Evolutionary conservation across 176 grass and related monocot genomes (phyloP), one percentile per base, ranked within the genome.

Genomic region (Dactylis glomerata): DNA sequence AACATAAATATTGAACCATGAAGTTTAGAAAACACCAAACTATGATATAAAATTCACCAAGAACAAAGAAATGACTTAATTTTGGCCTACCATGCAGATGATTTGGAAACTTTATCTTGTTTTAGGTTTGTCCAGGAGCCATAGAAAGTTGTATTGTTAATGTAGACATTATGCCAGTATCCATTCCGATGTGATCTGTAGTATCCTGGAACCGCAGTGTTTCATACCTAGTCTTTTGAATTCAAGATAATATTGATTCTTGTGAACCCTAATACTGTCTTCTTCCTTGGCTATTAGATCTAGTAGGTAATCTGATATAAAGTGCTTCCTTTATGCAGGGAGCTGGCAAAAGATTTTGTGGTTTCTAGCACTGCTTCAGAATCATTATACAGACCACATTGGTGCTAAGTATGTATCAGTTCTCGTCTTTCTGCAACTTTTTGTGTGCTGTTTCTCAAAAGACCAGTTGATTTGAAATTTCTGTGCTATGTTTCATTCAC

Each of bases 101-200:
- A 19, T 65, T 80, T 50, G 10, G 30, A 61, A 10, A 1, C 65
- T 17, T 31, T 44, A 10, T 46, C 13, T 79, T 62, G 38, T 73
- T 79, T 59, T 80, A 36, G 14, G 12, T 1, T 17, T 89, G 42
- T 0, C 30, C 15, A 69, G 38, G 68, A 71, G 54, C 19, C 15
- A 17, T 49, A 16, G 1, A 85, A 54, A 89, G 55, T 20, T n/a
- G 8, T 66, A n/a, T 70, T 76, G 22, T 67, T 49, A 81, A 38
- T 80, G 15, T 82, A 15, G 23, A 23, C 2, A 67, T 3, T 9
- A 23, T 57, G 83, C 15, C 10, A 16, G n/a, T 62, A 31, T 73
- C 40, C 8, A 15, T 76, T 77, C 15, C 76, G 28, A 38, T 40
- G 6, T 40, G 37, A 47, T 61, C 16, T 82, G 27, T 57, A 36